Base-by-base conservation (phyloP, 257 asterid species). In the Lantana camara region DNA sequence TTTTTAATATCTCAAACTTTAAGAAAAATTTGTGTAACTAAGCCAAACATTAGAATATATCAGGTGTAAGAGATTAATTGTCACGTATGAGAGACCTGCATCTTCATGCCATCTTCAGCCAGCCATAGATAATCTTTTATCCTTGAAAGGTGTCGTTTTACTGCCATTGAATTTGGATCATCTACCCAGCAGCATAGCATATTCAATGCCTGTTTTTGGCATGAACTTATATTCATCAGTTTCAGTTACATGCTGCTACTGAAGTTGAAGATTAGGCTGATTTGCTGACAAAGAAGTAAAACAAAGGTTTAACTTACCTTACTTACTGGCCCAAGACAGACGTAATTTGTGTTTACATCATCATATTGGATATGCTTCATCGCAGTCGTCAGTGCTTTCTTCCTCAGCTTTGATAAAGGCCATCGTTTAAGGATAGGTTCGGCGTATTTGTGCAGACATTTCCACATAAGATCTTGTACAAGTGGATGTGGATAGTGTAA, bases 71-170 rank as follows among this genome's bases (percentile, higher is more conserved):
- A 51, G 45, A 38, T 50, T 1, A 1, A 5, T 12, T 1, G 29
- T 65, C 9, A 3, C 20, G 27, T 11, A 38, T 35, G 4, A 3
- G 9, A 32, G 40, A 87, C 92, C 89, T 80, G 81, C 94, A 88
- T 88, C 75, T 88, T 88, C 91, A 88, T 88, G 75, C 96, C 96
- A 77, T 88, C 96, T 79, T 88, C 96, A 23, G 96, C 95, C 45
- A 85, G 48, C 96, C 96, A 88, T 10, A 85, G 78, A 68, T 88
- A 85, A 48, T 88, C 96, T 67, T 83, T 79, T 17, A 85, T 42
- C 73, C 96, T 81, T 24, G 94, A 67, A 15, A 88, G 66, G 63
- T 88, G 96, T 11, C 59, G 71, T 65, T 66, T 76, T 35, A 76
- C 46, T 3, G 86, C 74, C 19, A 15, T 3, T 1, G 96, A 85